Conservation (phyloP, 179 eudicot genomes). For the Silene coronaria region DNA sequence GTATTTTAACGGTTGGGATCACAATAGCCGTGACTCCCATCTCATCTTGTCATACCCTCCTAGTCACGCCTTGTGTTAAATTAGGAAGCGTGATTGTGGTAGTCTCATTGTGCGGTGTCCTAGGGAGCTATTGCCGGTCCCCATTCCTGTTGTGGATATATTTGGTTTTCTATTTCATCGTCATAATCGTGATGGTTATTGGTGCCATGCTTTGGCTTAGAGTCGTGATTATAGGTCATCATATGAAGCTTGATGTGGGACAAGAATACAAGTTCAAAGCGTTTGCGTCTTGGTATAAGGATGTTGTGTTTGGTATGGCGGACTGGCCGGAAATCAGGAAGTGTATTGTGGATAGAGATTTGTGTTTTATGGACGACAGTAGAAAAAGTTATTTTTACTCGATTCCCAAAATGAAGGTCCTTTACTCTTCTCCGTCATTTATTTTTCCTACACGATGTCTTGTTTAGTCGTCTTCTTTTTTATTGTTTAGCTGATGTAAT, state of each 20-base stretch:
- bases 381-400: background rate
- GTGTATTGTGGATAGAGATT: constrained; percentile 17
- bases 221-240: background rate
- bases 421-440: background rate
- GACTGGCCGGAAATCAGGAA: constrained; percentile 4
- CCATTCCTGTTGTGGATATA: constrained; percentile 25
- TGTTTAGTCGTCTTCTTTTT: no score
- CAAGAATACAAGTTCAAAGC: background rate
- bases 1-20: background rate
- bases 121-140: constrained; percentile 23
- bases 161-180: constrained; percentile 2
- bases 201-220: constrained; percentile 14
- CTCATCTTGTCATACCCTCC: constrained; percentile 5
- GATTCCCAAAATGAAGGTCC: constrained; percentile 6
- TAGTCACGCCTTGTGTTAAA: constrained; percentile 4
- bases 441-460: background rate
- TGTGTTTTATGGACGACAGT: background rate
- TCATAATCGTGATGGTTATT: constrained; percentile 12
- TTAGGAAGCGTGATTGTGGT: constrained; percentile 18
- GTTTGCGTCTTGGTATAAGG: constrained; percentile 16
- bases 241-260: constrained; percentile 2
- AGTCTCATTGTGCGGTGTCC: constrained; percentile 18
- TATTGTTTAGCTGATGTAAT: no score
- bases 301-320: constrained; percentile 11
- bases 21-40: no score